phyloP scores from a whole-genome alignment of 2,329 filamentous ascomycete genomes.

The Monosporascus sp. region DNA sequence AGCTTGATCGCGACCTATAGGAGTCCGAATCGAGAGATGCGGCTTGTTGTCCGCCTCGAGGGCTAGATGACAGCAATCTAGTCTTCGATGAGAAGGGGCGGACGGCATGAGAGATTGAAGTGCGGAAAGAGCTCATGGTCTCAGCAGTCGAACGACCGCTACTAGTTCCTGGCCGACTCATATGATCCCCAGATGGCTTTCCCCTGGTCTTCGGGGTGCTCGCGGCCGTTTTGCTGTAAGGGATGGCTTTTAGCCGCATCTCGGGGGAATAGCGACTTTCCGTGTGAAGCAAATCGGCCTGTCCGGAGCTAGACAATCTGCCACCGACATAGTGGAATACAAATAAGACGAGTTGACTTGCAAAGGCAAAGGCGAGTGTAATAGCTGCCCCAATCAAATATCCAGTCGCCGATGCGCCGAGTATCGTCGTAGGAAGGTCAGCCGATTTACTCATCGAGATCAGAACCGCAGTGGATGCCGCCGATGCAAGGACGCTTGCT shows the following conservation, averaged over 20 bases:
- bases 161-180: conserved; percentile 39
- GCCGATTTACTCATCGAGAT: conserved; percentile 31
- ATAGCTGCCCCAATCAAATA: conserved; percentile 41
- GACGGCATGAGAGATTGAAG: conserved; percentile 41
- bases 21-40: conserved; percentile 43
- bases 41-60: conserved; percentile 34
- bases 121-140: conserved; percentile 42
- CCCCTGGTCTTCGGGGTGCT: conserved; percentile 26
- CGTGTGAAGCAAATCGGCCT: conserved; percentile 23
- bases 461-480: conserved; percentile 37
- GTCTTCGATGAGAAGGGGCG: conserved; percentile 54
- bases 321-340: conserved; percentile 36
- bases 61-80: conserved; percentile 41
- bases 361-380: conserved; percentile 39
- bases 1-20: conserved; percentile 28
- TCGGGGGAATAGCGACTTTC: conserved; percentile 25
- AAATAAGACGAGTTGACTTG: conserved; percentile 44
- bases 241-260: conserved; percentile 45
- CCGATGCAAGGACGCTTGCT: conserved; percentile 39
- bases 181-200: conserved; percentile 30
- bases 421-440: conserved; percentile 22
- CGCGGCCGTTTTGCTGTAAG: conserved; percentile 42
- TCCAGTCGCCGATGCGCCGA: conserved; percentile 26
- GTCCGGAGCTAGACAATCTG: conserved; percentile 25
- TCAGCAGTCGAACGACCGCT: conserved; percentile 39